phyloP scores from a whole-genome alignment of 1,139 yeast species.

The Sugiyamaella novakii region DNA sequence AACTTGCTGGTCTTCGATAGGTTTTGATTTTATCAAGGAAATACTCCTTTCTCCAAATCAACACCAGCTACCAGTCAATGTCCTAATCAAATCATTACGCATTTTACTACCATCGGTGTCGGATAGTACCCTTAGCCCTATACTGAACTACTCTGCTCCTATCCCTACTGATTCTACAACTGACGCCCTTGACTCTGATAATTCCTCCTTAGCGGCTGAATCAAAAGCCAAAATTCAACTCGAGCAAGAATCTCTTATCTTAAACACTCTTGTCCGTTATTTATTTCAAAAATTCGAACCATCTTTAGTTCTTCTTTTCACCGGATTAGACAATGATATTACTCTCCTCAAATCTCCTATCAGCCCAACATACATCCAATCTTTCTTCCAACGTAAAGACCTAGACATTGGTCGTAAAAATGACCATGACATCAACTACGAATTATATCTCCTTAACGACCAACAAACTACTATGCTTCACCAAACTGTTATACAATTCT shows the following conservation, averaged over 20 bases:
- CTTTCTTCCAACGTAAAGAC: background rate
- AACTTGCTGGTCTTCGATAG: constrained; percentile 25
- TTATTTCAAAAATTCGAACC: constrained; percentile 12
- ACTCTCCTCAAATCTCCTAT: background rate
- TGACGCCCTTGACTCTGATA: background rate
- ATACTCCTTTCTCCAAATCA: constrained; percentile 20
- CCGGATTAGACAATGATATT: constrained; percentile 11
- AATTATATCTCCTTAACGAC: constrained; percentile 20
- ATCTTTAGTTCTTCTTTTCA: constrained; percentile 12
- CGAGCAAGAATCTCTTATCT: constrained; percentile 16
- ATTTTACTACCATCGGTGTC: constrained; percentile 25
- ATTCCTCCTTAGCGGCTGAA: background rate
- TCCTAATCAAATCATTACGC: constrained; percentile 18
- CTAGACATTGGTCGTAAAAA: constrained; percentile 16
- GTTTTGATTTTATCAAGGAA: constrained; percentile 17
- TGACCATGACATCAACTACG: constrained; percentile 17
- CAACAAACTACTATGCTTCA: constrained; percentile 10
- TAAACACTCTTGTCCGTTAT: constrained; percentile 15
- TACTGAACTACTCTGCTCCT: constrained; percentile 10
- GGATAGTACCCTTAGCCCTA: constrained; percentile 24
- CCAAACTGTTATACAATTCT: constrained; percentile 22
- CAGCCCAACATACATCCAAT: constrained; percentile 1
- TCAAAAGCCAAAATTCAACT: constrained; percentile 12
- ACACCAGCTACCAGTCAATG: constrained; percentile 19
- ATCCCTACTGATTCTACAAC: no score